phyloP scores from a whole-genome alignment of 2,329 filamentous ascomycete genomes.

The Venturia oleaginea region DNA sequence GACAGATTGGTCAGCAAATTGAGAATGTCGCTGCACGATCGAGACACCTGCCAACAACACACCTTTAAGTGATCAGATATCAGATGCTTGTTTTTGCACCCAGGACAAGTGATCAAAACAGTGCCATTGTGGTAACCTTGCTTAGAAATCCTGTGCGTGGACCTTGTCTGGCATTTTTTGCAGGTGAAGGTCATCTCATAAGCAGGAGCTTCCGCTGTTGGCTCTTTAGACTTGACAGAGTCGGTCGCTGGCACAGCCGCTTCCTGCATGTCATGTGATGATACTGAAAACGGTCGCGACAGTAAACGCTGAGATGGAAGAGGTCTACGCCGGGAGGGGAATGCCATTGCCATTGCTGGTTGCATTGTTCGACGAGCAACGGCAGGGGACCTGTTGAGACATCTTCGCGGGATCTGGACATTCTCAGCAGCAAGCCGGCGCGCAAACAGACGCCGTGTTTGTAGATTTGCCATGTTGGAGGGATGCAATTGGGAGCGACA shows the following conservation, averaged over 20 bases:
- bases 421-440: neutral
- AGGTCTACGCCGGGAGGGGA: constrained; percentile 14
- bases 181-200: constrained; percentile 93
- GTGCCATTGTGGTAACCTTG: constrained; percentile 92
- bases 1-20: neutral
- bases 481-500: neutral
- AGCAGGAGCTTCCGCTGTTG: constrained; percentile 43
- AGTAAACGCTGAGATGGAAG: neutral
- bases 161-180: constrained; percentile 70
- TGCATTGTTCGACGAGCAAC: neutral
- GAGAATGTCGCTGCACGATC: neutral
- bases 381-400: neutral
- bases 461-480: neutral
- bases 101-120: constrained; percentile 78
- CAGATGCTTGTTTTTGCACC: constrained; percentile 77
- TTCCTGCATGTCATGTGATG: constrained; percentile 23
- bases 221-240: constrained; percentile 9
- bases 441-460: neutral
- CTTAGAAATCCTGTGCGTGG: constrained; percentile 79
- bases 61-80: constrained; percentile 82
- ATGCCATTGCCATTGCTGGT: constrained; percentile 24
- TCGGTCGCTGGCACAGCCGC: constrained; percentile 32
- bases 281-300: constrained; percentile 21
- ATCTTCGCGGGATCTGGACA: neutral
- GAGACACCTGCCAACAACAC: constrained; percentile 5